Percentiles rank a stretch among this genome's conserved stretches.
These are phyloP conservation scores for Penicillium brasilianum DNA, from an alignment of 2,329 filamentous ascomycete genomes.

Conservation along the genomic window DNA sequence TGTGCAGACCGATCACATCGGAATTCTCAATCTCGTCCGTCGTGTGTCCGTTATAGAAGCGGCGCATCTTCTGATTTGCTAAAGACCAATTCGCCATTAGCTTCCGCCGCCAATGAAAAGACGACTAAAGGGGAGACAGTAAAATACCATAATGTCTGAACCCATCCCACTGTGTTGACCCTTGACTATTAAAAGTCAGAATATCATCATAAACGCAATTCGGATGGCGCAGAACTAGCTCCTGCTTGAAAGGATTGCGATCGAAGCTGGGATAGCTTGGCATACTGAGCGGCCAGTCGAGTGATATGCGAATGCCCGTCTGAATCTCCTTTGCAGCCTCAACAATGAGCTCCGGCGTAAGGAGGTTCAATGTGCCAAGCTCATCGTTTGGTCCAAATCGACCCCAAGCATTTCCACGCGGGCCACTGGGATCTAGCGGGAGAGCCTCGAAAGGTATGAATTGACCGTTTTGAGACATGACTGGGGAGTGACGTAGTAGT, in stretches of 20 bases:
- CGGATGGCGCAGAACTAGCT: conserved; percentile 26
- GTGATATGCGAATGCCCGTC: conserved; percentile 33
- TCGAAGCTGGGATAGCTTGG: conserved; percentile 32
- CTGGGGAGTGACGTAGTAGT: neutral
- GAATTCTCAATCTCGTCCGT: conserved; percentile 29
- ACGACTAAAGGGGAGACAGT: no score
- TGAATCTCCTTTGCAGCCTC: conserved; percentile 53
- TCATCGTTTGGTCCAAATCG: conserved; percentile 58
- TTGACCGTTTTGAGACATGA: conserved; percentile 6
- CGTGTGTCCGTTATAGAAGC: conserved; percentile 33
- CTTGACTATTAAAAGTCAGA: conserved; percentile 32
- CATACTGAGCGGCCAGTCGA: conserved; percentile 34
- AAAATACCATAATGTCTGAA: conserved; percentile 32
- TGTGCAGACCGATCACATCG: conserved; percentile 27
- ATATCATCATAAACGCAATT: conserved; percentile 31
- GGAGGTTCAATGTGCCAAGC: conserved; percentile 59
- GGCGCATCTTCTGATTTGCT: conserved; percentile 29
- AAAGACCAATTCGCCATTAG: neutral
- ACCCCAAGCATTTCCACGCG: conserved; percentile 61
- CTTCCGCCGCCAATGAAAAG: neutral
- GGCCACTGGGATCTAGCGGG: conserved; percentile 42
- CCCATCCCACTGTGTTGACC: conserved; percentile 34
- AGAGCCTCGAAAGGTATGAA: conserved; percentile 26
- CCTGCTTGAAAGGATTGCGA: conserved; percentile 30
- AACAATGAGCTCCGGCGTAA: conserved; percentile 53